Percentiles rank a stretch among this genome's conserved stretches.
phyloP scores from a whole-genome alignment of 805 yeast genomes.

The Phaffomyces antillensis region DNA sequence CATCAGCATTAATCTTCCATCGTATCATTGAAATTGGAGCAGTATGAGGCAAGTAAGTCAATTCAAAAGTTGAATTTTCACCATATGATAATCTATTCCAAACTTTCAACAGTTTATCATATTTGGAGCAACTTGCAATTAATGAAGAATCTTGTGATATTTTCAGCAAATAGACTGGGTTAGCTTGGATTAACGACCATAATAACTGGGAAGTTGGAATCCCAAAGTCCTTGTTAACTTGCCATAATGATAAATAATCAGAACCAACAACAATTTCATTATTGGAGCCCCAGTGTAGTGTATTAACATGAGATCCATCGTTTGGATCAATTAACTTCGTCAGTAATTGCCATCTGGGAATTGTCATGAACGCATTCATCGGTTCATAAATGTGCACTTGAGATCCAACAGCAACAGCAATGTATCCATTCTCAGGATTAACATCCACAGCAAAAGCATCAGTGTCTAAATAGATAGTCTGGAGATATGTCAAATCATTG shows the following conservation, averaged over 20 bases:
- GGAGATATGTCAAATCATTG: constrained; percentile 48
- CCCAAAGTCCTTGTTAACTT: constrained; percentile 39
- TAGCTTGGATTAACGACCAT: constrained; percentile 45
- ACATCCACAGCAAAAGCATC: constrained; percentile 67
- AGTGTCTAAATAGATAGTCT: constrained; percentile 63
- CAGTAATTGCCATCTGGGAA: constrained; percentile 39
- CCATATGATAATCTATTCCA: constrained; percentile 74
- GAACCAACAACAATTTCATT: constrained; percentile 61
- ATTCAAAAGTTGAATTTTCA: constrained; percentile 57
- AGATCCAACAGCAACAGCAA: constrained; percentile 45
- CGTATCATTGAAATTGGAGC: constrained; percentile 46
- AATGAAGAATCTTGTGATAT: constrained; percentile 64
- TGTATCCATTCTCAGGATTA: constrained; percentile 50
- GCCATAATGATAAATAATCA: constrained; percentile 46
- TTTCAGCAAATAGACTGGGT: constrained; percentile 48
- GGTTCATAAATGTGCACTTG: constrained; percentile 50
- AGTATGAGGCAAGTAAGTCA: constrained; percentile 63
- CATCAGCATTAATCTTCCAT: constrained; percentile 40
- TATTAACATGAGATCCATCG: constrained; percentile 29
- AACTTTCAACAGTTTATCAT: constrained; percentile 63
- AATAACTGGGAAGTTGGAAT: constrained; percentile 24
- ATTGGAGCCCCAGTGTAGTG: constrained; percentile 47
- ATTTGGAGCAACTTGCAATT: constrained; percentile 55
- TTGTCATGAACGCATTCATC: constrained; percentile 35
- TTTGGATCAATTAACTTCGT: constrained; percentile 24